Conservation (phyloP, 371 early-diverging fungal species). For the Rhizopus stolonifer region DNA sequence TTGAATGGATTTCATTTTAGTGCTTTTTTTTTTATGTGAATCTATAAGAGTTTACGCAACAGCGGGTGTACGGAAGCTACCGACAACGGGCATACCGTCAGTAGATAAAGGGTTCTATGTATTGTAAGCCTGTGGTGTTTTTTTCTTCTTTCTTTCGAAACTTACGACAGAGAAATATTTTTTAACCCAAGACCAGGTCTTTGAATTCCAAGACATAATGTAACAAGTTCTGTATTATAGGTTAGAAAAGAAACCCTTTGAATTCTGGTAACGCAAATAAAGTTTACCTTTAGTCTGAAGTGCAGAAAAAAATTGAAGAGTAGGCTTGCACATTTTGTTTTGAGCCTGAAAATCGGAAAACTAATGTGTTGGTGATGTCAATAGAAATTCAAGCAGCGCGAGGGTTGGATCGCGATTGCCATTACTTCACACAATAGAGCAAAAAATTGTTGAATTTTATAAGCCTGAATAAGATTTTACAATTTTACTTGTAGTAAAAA, state of each 20-base stretch:
- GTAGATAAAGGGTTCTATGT: conserved; percentile 60
- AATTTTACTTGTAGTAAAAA: too few species aligned
- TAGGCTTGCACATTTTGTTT: background rate
- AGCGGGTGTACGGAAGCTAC: conserved; percentile 61
- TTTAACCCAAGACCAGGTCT: conserved; percentile 53
- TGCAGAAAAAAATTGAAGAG: background rate
- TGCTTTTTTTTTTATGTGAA: too few species aligned
- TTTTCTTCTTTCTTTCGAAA: background rate
- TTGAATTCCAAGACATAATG: conserved; percentile 49
- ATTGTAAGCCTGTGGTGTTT: background rate
- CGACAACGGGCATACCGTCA: conserved; percentile 62
- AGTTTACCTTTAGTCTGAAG: background rate
- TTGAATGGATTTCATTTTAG: background rate
- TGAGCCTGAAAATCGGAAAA: background rate
- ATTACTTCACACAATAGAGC: too few species aligned
- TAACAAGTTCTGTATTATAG: background rate
- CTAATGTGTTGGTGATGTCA: background rate
- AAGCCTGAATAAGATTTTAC: too few species aligned
- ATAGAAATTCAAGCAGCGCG: background rate
- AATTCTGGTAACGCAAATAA: background rate
- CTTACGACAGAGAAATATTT: conserved; percentile 50
- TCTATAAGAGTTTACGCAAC: conserved; percentile 54
- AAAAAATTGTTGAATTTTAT: too few species aligned
- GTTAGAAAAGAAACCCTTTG: background rate
- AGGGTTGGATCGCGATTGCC: too few species aligned